Percentiles rank a stretch among this genome's conserved stretches.
Evolutionary conservation across 1,284 basidiomycete species (phyloP).

Genomic region (Boletus austroedulis): DNA sequence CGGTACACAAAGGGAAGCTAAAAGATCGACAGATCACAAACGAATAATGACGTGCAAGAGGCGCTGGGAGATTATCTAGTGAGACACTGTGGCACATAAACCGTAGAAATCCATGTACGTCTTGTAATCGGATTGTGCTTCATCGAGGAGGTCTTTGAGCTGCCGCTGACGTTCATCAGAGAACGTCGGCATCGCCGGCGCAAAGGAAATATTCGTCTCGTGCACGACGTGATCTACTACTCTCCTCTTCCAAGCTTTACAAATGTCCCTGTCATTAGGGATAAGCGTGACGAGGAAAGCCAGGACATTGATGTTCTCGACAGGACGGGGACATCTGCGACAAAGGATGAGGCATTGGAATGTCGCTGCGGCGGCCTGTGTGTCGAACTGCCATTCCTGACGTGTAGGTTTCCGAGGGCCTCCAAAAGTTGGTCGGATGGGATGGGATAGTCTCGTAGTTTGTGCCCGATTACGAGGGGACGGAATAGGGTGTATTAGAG

Average conservation of each 20-base stretch:
- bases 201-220: not conserved
- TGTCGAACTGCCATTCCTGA: slow-evolving; percentile 12
- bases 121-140: not conserved
- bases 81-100: not conserved
- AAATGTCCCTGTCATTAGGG: not conserved
- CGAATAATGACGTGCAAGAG: not conserved
- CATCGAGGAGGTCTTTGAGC: not conserved
- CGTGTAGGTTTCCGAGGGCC: slow-evolving; percentile 2
- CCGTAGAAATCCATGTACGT: not conserved
- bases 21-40: no score
- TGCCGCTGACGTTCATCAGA: not conserved
- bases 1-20: no score
- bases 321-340: slow-evolving; percentile 1
- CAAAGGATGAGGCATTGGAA: slow-evolving; percentile 12
- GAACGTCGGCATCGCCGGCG: slow-evolving; percentile 3
- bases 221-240: slow-evolving; percentile 2
- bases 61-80: not conserved
- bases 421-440: slow-evolving; percentile 2
- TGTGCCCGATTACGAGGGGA: not conserved
- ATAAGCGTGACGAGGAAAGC: not conserved
- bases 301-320: not conserved
- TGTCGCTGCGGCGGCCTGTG: not conserved
- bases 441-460: slow-evolving; percentile 1
- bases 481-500: slow-evolving; percentile 59
- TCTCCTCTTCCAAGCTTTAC: not conserved